Conservation (phyloP, 352 stramenopile species). For the Pythium vanterpoolii region DNA sequence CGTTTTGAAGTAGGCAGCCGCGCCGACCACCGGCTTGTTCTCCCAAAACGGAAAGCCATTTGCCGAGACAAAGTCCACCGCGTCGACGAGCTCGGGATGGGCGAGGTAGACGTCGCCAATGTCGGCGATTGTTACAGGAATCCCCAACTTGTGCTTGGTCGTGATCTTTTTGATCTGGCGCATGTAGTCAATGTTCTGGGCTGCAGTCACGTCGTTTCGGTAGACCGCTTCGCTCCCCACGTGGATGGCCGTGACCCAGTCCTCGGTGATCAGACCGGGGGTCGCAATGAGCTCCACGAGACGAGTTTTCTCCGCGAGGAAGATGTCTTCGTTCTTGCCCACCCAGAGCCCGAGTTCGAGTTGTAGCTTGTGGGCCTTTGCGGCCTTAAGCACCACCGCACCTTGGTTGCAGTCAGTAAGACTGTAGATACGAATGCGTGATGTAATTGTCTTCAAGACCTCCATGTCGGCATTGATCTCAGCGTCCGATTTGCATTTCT, state of each 20-base stretch:
- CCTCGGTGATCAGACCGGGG: constrained; percentile 15
- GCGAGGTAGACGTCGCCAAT: constrained; percentile 61
- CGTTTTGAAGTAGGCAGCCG: constrained; percentile 35
- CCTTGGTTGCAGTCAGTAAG: constrained; percentile 33
- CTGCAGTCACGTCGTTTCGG: constrained; percentile 48
- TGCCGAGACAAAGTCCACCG: constrained; percentile 50
- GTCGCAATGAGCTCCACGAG: constrained; percentile 29
- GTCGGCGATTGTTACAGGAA: constrained; percentile 63
- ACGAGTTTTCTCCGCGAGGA: constrained; percentile 37
- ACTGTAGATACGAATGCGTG: constrained; percentile 33
- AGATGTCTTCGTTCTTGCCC: constrained; percentile 27
- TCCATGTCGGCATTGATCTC: constrained; percentile 26
- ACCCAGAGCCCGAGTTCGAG: constrained; percentile 72
- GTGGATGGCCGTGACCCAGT: constrained; percentile 36
- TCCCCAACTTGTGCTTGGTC: constrained; percentile 14
- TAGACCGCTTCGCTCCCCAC: constrained; percentile 72
- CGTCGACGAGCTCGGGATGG: constrained; percentile 40
- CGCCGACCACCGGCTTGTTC: constrained; percentile 29
- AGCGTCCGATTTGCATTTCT: constrained; percentile 23
- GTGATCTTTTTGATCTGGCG: constrained; percentile 39
- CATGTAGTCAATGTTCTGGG: constrained; percentile 38
- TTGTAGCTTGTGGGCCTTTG: constrained; percentile 10
- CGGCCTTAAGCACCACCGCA: constrained; percentile 23
- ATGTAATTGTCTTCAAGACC: constrained; percentile 18
- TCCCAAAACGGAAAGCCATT: constrained; percentile 80